A percentile compares a stretch with the other conserved stretches of the same genome.
phyloP scores from a whole-genome alignment of 139 green algal species.

The Astrephomene gubernaculifera region DNA sequence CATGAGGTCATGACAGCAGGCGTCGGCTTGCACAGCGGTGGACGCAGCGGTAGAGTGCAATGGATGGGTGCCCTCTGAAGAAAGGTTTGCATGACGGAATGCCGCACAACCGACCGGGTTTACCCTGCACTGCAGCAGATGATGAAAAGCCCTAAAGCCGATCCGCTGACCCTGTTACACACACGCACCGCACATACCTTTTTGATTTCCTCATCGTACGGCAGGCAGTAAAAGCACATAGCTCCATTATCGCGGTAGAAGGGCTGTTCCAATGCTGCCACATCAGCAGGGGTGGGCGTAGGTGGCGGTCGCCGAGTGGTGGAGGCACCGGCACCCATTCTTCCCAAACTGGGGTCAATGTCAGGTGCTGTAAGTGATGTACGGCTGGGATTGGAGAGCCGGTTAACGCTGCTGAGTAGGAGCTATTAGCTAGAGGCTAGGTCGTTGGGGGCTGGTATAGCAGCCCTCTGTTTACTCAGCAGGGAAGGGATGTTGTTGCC shows the following conservation, averaged over 20 bases:
- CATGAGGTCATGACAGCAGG: background rate
- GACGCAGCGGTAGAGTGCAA: background rate
- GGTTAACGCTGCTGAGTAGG: no score
- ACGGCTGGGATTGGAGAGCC: no score
- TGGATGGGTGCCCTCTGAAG: no score
- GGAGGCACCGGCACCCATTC: slow-evolving; percentile 19
- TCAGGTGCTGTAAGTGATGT: no score
- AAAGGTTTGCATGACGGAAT: background rate
- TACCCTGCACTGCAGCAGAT: background rate
- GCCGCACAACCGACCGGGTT: background rate
- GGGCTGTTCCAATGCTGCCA: slow-evolving; percentile 8
- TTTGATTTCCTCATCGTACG: slow-evolving; percentile 41
- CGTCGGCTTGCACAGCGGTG: no score
- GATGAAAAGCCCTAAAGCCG: no score
- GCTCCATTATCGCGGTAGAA: background rate
- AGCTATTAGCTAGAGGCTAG: no score
- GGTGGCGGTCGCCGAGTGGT: background rate
- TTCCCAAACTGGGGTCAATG: no score
- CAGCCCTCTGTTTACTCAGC: no score
- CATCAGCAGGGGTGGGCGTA: background rate
- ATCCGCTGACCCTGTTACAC: background rate
- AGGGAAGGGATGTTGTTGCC: no score
- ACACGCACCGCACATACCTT: slow-evolving; percentile 1
- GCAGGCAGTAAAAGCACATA: slow-evolving; percentile 33
- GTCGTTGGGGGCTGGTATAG: no score